Conservation (phyloP, 2,329 filamentous ascomycete genomes). For the Sporothrix schenckii region DNA sequence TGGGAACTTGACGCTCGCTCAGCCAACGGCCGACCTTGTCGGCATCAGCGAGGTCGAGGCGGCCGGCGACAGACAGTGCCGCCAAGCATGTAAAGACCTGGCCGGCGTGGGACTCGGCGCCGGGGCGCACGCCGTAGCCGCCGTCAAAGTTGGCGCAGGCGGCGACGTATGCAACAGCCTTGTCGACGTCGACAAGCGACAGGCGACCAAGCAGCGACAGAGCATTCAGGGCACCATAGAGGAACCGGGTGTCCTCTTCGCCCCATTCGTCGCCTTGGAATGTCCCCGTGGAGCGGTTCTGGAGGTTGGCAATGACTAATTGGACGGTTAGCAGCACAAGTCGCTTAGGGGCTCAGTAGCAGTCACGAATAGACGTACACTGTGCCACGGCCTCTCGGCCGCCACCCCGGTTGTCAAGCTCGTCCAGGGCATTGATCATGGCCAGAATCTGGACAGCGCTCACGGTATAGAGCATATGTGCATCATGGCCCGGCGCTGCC, state of each 20-base stretch:
- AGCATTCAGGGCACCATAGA: constrained; percentile 87
- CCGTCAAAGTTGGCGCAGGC: constrained; percentile 93
- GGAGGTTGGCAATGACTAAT: constrained; percentile 75
- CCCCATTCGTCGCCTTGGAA: constrained; percentile 97
- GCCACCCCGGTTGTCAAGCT: constrained; percentile 71
- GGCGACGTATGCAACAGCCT: constrained; percentile 76
- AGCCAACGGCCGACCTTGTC: constrained; percentile 87
- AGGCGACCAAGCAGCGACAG: constrained; percentile 80
- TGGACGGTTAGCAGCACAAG: constrained; percentile 4
- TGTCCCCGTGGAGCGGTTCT: constrained; percentile 78
- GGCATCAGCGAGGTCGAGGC: constrained; percentile 78
- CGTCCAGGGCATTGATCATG: constrained; percentile 79
- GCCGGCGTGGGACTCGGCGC: constrained; percentile 90
- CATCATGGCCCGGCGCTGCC: constrained; percentile 89
- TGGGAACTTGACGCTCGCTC: constrained; percentile 85
- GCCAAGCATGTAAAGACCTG: constrained; percentile 95
- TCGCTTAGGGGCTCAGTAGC: background rate
- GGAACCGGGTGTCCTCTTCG: constrained; percentile 90
- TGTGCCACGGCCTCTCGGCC: constrained; percentile 74
- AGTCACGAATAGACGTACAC: constrained; percentile 61
- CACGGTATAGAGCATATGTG: constrained; percentile 94
- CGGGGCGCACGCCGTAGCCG: constrained; percentile 85
- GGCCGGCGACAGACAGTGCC: constrained; percentile 78
- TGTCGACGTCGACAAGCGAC: constrained; percentile 73
- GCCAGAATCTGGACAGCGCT: constrained; percentile 93